Evolutionary conservation across 208 protist genomes (phyloP).

Genomic region (Naegleria lovaniensis): DNA sequence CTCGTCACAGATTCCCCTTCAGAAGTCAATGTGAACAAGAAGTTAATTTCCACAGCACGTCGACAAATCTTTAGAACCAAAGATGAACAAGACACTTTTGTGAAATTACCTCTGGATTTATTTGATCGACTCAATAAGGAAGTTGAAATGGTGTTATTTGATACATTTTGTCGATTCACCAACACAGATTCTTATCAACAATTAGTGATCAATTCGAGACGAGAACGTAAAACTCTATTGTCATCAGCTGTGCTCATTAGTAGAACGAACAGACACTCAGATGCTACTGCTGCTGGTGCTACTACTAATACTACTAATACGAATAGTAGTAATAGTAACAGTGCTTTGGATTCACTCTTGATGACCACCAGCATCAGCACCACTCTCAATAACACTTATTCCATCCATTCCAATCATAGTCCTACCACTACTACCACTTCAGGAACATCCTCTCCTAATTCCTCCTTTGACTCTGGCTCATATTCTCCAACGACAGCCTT

Average conservation of each 20-base stretch:
- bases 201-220: background rate
- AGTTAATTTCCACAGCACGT: background rate
- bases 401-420: background rate
- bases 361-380: too few species aligned
- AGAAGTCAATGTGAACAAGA: background rate
- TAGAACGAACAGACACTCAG: too few species aligned
- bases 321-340: too few species aligned
- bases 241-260: too few species aligned
- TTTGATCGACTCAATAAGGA: background rate
- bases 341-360: too few species aligned
- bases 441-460: too few species aligned
- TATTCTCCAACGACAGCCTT: background rate
- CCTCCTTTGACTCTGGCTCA: too few species aligned
- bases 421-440: too few species aligned
- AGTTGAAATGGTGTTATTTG: background rate
- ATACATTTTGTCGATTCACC: background rate
- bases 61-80: conserved; percentile 1
- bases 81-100: background rate
- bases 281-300: too few species aligned
- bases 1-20: background rate
- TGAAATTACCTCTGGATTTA: background rate
- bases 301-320: background rate
- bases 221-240: background rate
- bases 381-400: too few species aligned
- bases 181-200: background rate